Evolutionary conservation across 2,329 filamentous ascomycete genomes (phyloP), one percentile per base, ranked within the genome.

Genomic region (Fusarium hainanense): DNA sequence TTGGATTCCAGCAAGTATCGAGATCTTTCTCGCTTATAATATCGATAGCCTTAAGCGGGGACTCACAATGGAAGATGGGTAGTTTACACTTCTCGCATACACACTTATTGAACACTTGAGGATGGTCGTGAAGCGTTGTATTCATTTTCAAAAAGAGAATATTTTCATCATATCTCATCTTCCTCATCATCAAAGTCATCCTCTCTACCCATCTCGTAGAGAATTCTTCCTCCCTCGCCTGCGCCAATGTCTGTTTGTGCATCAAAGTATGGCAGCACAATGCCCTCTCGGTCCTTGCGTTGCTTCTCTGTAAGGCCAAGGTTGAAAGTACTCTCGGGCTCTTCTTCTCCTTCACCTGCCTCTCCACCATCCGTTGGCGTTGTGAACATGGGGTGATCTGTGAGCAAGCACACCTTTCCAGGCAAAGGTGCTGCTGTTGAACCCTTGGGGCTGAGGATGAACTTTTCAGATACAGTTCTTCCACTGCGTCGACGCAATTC

Each of bases 161-260:
- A 4, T 6, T 20, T 6, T 56, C 66, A 81, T 42, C 23, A 94
- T 71, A 95, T 94, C 81, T 98, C 94, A 81, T 98, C 94, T 76
- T 98, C 94, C 76, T 97, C 94, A 63, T 97, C 94, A 73, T 97
- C 94, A 81, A 98, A 98, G 78, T 98, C 94, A 80, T 99, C 96
- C 82, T 98, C 96, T 68, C 90, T 88, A 3, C 94, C 95, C 92
- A 98, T 97, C 74, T 98, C 95, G 78, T 99, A 99, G 75, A 99
- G 77, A 70, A 99, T 99, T 65, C 95, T 87, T 0, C 96, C 96
- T 7, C 96, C 95, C 75, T 97, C 93, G 0, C 94, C 94, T 1
- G 88, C 87, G 2, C 90, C 91, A 54, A 89, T 87, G 49, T 91
- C 91, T 55, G 89, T 93, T 85, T 99, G 96, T 25, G 96, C 96